Percentiles rank a stretch among this genome's conserved stretches.
Conservation (phyloP, 495 filamentous ascomycete genomes). For the Neurospora africana region DNA sequence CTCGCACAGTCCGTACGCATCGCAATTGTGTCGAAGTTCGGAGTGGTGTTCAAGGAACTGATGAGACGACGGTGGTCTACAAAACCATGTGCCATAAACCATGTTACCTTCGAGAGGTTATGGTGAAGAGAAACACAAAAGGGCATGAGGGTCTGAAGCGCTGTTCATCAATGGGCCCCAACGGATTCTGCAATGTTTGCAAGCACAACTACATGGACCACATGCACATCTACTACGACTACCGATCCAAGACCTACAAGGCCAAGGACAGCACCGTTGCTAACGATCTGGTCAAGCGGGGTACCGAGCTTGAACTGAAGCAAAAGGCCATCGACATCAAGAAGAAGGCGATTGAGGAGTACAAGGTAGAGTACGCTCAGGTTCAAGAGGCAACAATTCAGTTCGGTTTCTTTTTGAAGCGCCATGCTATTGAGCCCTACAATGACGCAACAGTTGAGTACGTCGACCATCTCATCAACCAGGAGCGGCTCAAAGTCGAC, state of each 20-base stretch:
- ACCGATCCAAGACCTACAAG: background rate
- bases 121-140: slow-evolving; percentile 5
- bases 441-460: slow-evolving; percentile 33
- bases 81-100: slow-evolving; percentile 8
- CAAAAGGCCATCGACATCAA: slow-evolving; percentile 1
- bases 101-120: background rate
- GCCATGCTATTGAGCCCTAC: slow-evolving; percentile 25
- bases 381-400: slow-evolving; percentile 27
- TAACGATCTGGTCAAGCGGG: background rate
- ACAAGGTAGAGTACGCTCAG: slow-evolving; percentile 18
- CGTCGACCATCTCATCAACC: slow-evolving; percentile 24
- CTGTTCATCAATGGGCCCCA: background rate
- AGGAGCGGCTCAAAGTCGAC: slow-evolving; percentile 6
- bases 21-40: slow-evolving; percentile 6
- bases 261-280: background rate
- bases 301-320: background rate
- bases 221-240: slow-evolving; percentile 7
- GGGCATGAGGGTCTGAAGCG: background rate
- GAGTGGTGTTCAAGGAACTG: slow-evolving; percentile 1
- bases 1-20: slow-evolving; percentile 8
- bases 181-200: background rate
- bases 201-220: slow-evolving; percentile 5
- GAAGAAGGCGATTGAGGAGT: slow-evolving; percentile 14
- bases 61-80: slow-evolving; percentile 6
- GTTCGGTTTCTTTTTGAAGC: slow-evolving; percentile 30